phyloP scores from a whole-genome alignment of 345 rosid genomes.

The Brassica incana region DNA sequence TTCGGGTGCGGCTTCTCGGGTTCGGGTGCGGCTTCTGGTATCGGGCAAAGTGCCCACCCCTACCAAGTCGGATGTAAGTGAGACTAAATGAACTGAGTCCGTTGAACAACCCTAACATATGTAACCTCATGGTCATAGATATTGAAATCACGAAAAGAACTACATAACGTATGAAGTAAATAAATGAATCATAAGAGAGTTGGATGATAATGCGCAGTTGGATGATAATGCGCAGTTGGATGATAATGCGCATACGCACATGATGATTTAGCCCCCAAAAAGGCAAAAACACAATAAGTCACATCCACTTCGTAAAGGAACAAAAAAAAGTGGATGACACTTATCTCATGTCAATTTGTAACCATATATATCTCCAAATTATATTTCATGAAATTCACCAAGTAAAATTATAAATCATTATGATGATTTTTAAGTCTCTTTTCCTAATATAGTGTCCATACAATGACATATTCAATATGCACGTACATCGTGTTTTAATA shows the following conservation, averaged over 20 bases:
- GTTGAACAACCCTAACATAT: background rate
- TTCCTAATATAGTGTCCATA: background rate
- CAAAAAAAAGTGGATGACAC: conserved; percentile 22
- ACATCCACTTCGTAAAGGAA: conserved; percentile 23
- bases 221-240: background rate
- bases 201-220: no score
- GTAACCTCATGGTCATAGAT: background rate
- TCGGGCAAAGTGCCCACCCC: no score
- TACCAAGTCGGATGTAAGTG: background rate
- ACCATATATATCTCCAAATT: background rate
- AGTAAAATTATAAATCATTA: background rate
- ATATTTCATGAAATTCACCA: background rate
- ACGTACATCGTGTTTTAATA: background rate
- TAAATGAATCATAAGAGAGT: background rate
- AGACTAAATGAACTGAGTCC: background rate
- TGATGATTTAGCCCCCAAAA: conserved; percentile 2
- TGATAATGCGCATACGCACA: conserved; percentile 26
- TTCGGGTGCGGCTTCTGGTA: no score
- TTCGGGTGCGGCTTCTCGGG: no score
- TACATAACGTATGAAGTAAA: background rate
- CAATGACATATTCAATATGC: background rate
- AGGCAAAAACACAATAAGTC: conserved; percentile 27
- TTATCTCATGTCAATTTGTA: conserved; percentile 20
- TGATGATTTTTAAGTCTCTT: background rate
- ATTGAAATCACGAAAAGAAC: background rate